Conservation (phyloP, 2,329 filamentous ascomycete genomes). For the Cercospora sp. region DNA sequence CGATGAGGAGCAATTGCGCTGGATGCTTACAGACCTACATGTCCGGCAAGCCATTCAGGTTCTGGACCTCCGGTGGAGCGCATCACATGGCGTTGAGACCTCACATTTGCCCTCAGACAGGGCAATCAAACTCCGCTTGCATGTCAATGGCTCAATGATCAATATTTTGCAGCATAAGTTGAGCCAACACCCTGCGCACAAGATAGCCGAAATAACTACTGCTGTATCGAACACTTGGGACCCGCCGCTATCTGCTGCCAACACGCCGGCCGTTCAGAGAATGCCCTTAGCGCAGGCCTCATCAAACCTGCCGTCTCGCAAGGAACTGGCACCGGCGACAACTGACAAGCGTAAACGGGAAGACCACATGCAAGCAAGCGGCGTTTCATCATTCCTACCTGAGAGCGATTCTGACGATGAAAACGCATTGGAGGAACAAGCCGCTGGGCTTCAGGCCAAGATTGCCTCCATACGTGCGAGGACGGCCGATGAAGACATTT, state of each 20-base stretch:
- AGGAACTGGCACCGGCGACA: not conserved
- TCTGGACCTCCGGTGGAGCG: not conserved
- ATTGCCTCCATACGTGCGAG: slow-evolving; percentile 22
- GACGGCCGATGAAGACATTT: slow-evolving; percentile 21
- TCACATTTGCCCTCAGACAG: not conserved
- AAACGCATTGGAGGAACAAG: slow-evolving; percentile 17
- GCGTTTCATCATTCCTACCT: too few relatives aligned
- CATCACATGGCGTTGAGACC: not conserved
- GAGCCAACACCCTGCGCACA: not conserved
- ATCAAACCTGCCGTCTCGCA: not conserved
- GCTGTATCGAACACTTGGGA: not conserved
- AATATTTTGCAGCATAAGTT: not conserved
- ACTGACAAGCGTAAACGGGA: slow-evolving; percentile 4
- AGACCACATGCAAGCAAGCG: not conserved
- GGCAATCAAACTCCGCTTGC: not conserved
- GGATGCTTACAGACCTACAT: not conserved
- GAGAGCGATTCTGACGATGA: slow-evolving; percentile 21
- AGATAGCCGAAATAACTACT: not conserved
- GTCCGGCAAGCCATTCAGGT: not conserved
- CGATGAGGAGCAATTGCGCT: slow-evolving; percentile 1
- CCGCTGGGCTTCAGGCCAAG: slow-evolving; percentile 15
- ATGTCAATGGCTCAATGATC: not conserved
- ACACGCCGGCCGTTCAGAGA: not conserved
- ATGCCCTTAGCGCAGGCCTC: not conserved
- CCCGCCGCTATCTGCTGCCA: not conserved